Evolutionary conservation across 345 rosid species (phyloP), one percentile per base, ranked within the genome.

Genomic region (Dovyalis caffra): DNA sequence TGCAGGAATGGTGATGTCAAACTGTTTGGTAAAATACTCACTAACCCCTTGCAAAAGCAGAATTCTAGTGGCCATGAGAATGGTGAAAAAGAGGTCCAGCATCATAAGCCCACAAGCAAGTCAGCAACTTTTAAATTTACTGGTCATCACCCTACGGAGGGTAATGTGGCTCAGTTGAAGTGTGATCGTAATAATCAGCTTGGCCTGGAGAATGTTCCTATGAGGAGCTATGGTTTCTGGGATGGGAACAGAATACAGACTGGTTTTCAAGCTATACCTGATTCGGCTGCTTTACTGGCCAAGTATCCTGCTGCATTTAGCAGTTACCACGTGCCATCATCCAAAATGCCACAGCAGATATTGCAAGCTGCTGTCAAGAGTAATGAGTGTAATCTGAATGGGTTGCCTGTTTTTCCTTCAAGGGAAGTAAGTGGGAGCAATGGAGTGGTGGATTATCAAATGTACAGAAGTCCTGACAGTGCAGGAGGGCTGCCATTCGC

Each of bases 201-300:
- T 70, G 86, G 82, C 34, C 83, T 81, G 29, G 92, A 93, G 78
- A 89, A 86, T 82, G 85, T 81, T 72, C 93, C 96, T 4, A 66
- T 81, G 72, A 90, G 84, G 70, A 88, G 90, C 79, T 88, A 89
- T 37, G 91, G 97, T 2, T 89, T 85, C 74, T 93, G 99, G 98
- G 97, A 93, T 79, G 97, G 97, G 73, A 90, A 75, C 75, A 85
- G 86, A 83, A 90, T 90, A 47, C 97, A 85, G 69, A 90, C 95
- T 2, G 93, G 97, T 72, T 81, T 85, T 80, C 66, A 94, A 28
- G 79, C 95, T n/a, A 72, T 91, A 76, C 93, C 98, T 1, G 96
- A 91, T 82, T 91, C 98, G 1, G 83, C 93, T 28, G 72, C 85
- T 35, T 82, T 91, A 34, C 70, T 92, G 77, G 90, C 98, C 9